These are phyloP conservation scores for Vicia villosa DNA, from an alignment of 306 rosid species.

Conservation along the genomic window DNA sequence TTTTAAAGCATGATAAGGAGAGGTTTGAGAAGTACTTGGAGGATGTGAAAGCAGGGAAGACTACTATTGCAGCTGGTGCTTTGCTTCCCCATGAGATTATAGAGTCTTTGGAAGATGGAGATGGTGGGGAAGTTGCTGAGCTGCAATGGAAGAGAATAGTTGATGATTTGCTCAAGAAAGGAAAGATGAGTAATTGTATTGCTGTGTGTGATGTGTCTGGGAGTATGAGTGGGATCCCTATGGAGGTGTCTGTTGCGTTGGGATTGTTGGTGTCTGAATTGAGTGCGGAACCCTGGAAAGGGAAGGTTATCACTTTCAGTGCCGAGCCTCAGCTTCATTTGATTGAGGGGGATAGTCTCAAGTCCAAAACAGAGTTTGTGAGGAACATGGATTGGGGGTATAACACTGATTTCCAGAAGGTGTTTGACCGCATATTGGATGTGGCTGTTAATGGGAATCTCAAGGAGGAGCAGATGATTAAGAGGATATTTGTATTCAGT, in stretches of 20 bases:
- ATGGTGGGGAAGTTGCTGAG: conserved; percentile 57
- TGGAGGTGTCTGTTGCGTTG: conserved; percentile 66
- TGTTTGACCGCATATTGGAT: conserved; percentile 56
- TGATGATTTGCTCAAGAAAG: conserved; percentile 48
- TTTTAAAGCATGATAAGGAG: conserved; percentile 56
- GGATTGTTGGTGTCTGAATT: conserved; percentile 72
- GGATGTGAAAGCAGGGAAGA: conserved; percentile 51
- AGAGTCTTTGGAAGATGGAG: conserved; percentile 18
- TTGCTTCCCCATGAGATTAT: conserved; percentile 67
- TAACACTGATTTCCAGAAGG: conserved; percentile 64
- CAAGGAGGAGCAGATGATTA: conserved; percentile 59
- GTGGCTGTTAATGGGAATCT: conserved; percentile 60
- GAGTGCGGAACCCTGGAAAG: conserved; percentile 68
- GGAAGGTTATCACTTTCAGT: conserved; percentile 63
- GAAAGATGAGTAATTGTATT: conserved; percentile 54
- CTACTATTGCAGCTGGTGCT: conserved; percentile 62
- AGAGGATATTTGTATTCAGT: conserved; percentile 67
- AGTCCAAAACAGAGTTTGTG: conserved; percentile 46
- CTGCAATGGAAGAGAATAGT: conserved; percentile 79
- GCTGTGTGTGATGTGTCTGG: conserved; percentile 68
- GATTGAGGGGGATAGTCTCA: conserved; percentile 49
- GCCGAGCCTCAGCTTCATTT: conserved; percentile 50
- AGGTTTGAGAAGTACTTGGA: conserved; percentile 51
- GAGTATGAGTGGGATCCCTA: conserved; percentile 53
- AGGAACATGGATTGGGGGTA: conserved; percentile 46